Percentiles rank a stretch among this genome's conserved stretches.
Conservation (phyloP, 164 flowering plant species). For the Macadamia tetraphylla region DNA sequence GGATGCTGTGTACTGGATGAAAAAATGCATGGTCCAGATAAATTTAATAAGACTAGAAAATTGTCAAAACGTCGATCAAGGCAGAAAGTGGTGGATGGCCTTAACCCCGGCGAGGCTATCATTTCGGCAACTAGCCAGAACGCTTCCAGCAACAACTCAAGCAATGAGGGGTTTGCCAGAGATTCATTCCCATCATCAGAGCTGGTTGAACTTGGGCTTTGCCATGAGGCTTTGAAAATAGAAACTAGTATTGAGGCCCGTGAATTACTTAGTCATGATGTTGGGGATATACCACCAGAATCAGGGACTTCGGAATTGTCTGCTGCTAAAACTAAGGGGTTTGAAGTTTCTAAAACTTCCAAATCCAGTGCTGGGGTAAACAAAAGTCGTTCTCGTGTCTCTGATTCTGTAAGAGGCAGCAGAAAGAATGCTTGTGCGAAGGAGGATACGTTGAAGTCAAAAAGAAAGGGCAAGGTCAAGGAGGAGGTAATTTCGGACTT, state of each 20-base stretch:
- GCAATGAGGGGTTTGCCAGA: constrained; percentile 9
- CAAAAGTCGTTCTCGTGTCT: constrained; percentile 28
- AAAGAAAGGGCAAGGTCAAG: constrained; percentile 20
- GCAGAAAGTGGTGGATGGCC: constrained; percentile 14
- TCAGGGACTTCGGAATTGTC: constrained; percentile 16
- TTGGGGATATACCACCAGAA: constrained; percentile 16
- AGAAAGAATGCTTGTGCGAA: constrained; percentile 24
- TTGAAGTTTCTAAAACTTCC: constrained; percentile 22
- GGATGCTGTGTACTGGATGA: constrained; percentile 16
- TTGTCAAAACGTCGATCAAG: constrained; percentile 18
- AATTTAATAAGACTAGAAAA: constrained; percentile 14
- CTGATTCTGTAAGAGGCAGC: constrained; percentile 20
- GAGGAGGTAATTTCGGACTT: constrained; percentile 16
- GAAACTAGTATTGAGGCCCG: constrained; percentile 15
- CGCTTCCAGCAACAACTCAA: constrained; percentile 19
- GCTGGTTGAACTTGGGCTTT: constrained; percentile 14
- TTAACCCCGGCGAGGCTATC: constrained; percentile 15
- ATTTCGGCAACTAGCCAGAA: constrained; percentile 13
- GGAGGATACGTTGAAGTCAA: constrained; percentile 18
- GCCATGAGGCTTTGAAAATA: constrained; percentile 13
- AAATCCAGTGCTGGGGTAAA: constrained; percentile 22
- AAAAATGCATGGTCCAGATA: constrained; percentile 13
- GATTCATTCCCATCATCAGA: constrained; percentile 13
- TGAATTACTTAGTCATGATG: constrained; percentile 12
- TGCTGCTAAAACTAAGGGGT: constrained; percentile 23